phyloP scores from a whole-genome alignment of 176 grass and related monocot genomes.

The bread wheat (Triticum aestivum) region IWGSC_CS_RefSeq_v2.1 NC_057801.1:510238120-510238619 shows the following conservation, averaged over 20 bases:
- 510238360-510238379: not conserved
- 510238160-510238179: conserved; percentile 11
- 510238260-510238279: not conserved
- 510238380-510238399: conserved; percentile 6
- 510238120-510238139: conserved; percentile 1
- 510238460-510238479: conserved; percentile 55
- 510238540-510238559: not conserved
- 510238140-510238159: not conserved
- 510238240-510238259: not conserved
- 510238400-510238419: conserved; percentile 66
- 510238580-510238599: not conserved
- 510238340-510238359: not conserved
- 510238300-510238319: not conserved
- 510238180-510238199: conserved; percentile 92
- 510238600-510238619: conserved; percentile 16
- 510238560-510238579: not conserved
- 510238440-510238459: conserved; percentile 53
- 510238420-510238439: conserved; percentile 44
- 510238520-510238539: not conserved
- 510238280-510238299: not conserved
- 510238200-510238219: conserved; percentile 99
- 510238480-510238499: not conserved
- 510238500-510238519: conserved; percentile 17
- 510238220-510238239: conserved; percentile 80
- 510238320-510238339: not conserved